Evolutionary conservation across 352 stramenopile species (phyloP).

Genomic region (Pythium biforme): DNA sequence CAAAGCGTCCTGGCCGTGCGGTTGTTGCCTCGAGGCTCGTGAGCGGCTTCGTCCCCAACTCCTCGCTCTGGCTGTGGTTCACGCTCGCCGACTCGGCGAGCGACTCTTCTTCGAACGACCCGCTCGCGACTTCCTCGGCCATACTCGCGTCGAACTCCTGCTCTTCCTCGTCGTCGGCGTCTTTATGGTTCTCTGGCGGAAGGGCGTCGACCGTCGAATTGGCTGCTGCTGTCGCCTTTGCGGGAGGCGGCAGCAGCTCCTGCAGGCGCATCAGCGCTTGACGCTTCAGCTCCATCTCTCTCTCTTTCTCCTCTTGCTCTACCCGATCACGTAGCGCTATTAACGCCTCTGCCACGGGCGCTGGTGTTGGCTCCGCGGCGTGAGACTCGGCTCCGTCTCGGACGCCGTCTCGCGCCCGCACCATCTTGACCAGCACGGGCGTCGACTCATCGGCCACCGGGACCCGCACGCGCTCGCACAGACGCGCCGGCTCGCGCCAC

Average conservation of each 20-base stretch:
- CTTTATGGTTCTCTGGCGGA: neutral
- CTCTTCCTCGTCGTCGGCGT: conserved; percentile 35
- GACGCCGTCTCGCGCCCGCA: conserved; percentile 1
- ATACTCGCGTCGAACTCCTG: conserved; percentile 49
- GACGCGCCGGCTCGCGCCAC: conserved; percentile 11
- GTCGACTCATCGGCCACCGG: neutral
- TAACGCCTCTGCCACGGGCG: neutral
- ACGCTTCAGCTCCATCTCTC: too few species aligned
- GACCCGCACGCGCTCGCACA: conserved; percentile 22
- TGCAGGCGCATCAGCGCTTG: too few species aligned
- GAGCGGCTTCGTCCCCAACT: neutral
- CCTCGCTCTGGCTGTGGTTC: conserved; percentile 15
- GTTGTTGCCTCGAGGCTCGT: neutral
- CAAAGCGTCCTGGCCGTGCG: conserved; percentile 9
- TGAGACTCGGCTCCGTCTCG: neutral
- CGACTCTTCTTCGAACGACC: conserved; percentile 58
- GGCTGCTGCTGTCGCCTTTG: too few species aligned
- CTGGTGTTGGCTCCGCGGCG: neutral
- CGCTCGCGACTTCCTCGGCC: conserved; percentile 53
- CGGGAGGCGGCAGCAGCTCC: too few species aligned
- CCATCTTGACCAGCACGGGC: conserved; percentile 34
- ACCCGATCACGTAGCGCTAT: too few species aligned
- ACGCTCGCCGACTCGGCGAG: conserved; percentile 32
- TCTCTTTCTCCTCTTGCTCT: too few species aligned
- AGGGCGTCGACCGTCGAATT: neutral